Evolutionary conservation across 768 basidiomycete genomes (phyloP).

Genomic region (Hypsizygus marmoreus): DNA sequence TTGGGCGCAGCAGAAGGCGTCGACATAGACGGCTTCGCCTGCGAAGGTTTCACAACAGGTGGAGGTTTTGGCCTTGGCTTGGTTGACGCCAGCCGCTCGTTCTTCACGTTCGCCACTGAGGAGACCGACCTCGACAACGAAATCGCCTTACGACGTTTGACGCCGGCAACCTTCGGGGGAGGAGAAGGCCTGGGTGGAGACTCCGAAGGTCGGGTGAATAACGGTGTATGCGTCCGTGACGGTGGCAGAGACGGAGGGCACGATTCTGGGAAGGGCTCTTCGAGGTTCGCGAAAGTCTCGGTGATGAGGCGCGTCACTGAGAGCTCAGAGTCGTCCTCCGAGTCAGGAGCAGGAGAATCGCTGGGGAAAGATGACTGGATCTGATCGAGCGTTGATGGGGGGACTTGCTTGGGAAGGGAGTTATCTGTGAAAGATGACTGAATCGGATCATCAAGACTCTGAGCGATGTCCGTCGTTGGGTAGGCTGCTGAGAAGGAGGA

Average conservation of each 20-base stretch:
- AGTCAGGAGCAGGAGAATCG: background rate
- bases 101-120: no score
- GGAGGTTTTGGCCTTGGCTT: background rate
- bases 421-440: background rate
- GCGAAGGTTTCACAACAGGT: background rate
- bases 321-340: constrained; percentile 12
- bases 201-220: background rate
- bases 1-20: background rate
- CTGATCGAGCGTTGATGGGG: background rate
- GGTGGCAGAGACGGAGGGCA: background rate
- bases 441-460: no score
- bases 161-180: no score
- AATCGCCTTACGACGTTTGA: no score
- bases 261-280: background rate
- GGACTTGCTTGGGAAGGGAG: background rate
- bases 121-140: no score
- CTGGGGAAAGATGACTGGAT: background rate
- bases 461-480: no score
- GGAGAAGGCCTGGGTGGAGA: no score
- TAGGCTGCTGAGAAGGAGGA: no score
- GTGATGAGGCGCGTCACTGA: constrained; percentile 10
- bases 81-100: background rate
- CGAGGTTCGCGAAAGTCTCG: constrained; percentile 4
- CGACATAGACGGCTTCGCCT: background rate
- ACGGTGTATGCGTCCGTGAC: background rate